A percentile compares a stretch with the other conserved stretches of the same genome.
Evolutionary conservation across 192 early-diverging fungal genomes (phyloP).

Genomic region (Linnemannia schmuckeri): DNA sequence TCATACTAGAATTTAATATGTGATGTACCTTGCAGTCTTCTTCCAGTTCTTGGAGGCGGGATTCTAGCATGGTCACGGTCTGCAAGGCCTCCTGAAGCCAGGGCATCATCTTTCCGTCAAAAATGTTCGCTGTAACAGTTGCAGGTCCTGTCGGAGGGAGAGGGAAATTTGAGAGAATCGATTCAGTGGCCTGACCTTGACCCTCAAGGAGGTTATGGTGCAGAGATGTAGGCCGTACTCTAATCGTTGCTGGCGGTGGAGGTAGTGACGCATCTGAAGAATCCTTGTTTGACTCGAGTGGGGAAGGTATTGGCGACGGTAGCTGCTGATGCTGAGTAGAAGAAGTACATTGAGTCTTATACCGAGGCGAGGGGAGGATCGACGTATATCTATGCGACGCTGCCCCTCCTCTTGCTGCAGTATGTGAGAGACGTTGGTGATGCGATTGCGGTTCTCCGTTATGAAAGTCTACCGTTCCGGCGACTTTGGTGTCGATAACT

Average conservation of each 20-base stretch:
- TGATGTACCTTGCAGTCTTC: conserved; percentile 17
- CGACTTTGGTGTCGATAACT: not conserved
- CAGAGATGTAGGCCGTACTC: not conserved
- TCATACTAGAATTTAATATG: conserved; percentile 11
- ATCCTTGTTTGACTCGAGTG: not conserved
- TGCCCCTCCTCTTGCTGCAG: not conserved
- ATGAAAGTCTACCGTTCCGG: not conserved
- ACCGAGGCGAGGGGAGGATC: not conserved
- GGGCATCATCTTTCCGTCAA: conserved; percentile 8
- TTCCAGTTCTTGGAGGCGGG: conserved; percentile 32
- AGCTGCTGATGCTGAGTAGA: not conserved
- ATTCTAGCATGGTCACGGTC: conserved; percentile 26
- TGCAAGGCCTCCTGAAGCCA: conserved; percentile 43
- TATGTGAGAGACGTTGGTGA: not conserved
- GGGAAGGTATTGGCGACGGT: not conserved
- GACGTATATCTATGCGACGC: conserved; percentile 4
- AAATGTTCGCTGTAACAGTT: not conserved
- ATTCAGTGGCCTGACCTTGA: not conserved
- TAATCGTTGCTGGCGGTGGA: not conserved
- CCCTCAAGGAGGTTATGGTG: not conserved
- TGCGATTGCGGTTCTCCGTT: not conserved
- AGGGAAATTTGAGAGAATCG: not conserved
- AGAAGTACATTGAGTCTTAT: not conserved
- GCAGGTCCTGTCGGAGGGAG: not conserved
- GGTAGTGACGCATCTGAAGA: not conserved